These are phyloP conservation scores for Colletotrichum neosansevieriae DNA, from an alignment of 2,329 filamentous ascomycete species.

Conservation along the genomic window DNA sequence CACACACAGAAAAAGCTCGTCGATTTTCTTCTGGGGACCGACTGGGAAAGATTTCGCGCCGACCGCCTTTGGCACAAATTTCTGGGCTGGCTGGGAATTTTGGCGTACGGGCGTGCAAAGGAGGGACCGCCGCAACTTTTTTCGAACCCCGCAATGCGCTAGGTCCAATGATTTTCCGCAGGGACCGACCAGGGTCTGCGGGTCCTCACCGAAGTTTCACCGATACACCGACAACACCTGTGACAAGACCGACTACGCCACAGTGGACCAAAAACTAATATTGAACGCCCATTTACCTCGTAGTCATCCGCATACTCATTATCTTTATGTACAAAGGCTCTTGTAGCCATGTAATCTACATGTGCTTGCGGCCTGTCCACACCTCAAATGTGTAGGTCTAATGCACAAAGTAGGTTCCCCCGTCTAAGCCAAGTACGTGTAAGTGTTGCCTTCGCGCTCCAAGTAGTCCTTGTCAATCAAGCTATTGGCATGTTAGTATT, in stretches of 20 bases:
- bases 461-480: slow-evolving; percentile 95
- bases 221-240: neutral
- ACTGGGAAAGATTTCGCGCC: slow-evolving; percentile 38
- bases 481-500: slow-evolving; percentile 58
- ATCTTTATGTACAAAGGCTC: slow-evolving; percentile 3
- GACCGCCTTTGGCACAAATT: slow-evolving; percentile 41
- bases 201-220: slow-evolving; percentile 11
- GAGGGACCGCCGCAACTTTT: slow-evolving; percentile 39
- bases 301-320: neutral
- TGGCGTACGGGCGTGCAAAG: slow-evolving; percentile 15
- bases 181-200: slow-evolving; percentile 21
- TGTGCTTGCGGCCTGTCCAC: neutral
- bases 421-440: slow-evolving; percentile 76
- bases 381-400: slow-evolving; percentile 14
- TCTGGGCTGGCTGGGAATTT: slow-evolving; percentile 32
- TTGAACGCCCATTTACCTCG: neutral
- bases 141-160: slow-evolving; percentile 43
- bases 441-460: slow-evolving; percentile 79
- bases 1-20: neutral
- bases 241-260: too few relatives aligned
- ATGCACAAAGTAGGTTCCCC: neutral
- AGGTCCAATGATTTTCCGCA: slow-evolving; percentile 42
- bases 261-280: neutral
- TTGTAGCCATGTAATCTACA: slow-evolving; percentile 1
- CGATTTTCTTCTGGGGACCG: slow-evolving; percentile 3